A percentile compares a stretch with the other conserved stretches of the same genome.
phyloP scores from a whole-genome alignment of 2,329 filamentous ascomycete species.

The Colletotrichum sp. region DNA sequence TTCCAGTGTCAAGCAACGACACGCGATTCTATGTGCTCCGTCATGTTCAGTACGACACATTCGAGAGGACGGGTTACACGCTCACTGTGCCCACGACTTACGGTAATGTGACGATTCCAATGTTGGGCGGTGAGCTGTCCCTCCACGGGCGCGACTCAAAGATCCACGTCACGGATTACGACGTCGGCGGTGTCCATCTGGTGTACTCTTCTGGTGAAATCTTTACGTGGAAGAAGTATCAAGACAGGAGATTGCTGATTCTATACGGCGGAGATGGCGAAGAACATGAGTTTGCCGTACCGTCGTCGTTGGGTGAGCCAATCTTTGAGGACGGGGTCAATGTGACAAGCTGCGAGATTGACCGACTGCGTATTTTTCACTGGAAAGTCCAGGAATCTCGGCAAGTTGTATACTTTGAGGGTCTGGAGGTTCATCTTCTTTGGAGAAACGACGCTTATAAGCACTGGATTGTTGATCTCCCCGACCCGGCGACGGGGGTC shows the following conservation, averaged over 20 bases:
- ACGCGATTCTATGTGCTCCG: slow-evolving; percentile 69
- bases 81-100: slow-evolving; percentile 59
- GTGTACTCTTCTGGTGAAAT: slow-evolving; percentile 71
- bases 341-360: background rate
- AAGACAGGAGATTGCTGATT: slow-evolving; percentile 59
- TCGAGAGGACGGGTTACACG: slow-evolving; percentile 61
- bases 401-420: slow-evolving; percentile 9
- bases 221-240: slow-evolving; percentile 68
- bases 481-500: background rate
- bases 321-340: background rate
- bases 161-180: slow-evolving; percentile 68
- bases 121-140: slow-evolving; percentile 56
- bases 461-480: slow-evolving; percentile 22
- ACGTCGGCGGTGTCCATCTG: slow-evolving; percentile 59
- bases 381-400: slow-evolving; percentile 9
- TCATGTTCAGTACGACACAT: slow-evolving; percentile 65
- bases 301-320: slow-evolving; percentile 10
- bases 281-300: slow-evolving; percentile 61
- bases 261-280: slow-evolving; percentile 66
- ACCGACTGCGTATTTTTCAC: background rate
- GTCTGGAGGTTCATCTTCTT: slow-evolving; percentile 15
- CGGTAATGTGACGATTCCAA: slow-evolving; percentile 60
- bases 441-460: slow-evolving; percentile 36
- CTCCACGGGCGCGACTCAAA: slow-evolving; percentile 66
- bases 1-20: slow-evolving; percentile 42